Evolutionary conservation across 2,329 filamentous ascomycete genomes (phyloP).

Genomic region (Didymella exigua): DNA sequence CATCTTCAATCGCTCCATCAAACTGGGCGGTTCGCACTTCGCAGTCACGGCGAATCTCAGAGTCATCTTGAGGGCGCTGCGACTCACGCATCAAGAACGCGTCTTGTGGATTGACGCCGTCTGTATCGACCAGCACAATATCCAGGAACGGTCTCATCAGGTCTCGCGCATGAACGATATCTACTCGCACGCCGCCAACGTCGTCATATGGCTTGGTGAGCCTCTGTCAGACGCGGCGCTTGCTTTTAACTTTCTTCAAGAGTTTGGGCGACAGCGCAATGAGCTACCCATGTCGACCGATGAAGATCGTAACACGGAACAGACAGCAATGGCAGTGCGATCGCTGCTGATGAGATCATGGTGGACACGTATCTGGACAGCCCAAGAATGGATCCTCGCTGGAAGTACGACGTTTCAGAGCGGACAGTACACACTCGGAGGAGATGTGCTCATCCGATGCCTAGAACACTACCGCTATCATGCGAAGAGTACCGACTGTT

Average conservation of each 20-base stretch:
- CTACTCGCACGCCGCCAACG: slow-evolving; percentile 4
- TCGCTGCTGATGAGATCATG: slow-evolving; percentile 4
- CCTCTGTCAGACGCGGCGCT: slow-evolving; percentile 3
- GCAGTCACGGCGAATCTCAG: slow-evolving; percentile 11
- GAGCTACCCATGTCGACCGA: neutral
- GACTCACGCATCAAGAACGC: slow-evolving; percentile 1
- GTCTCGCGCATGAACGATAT: slow-evolving; percentile 13
- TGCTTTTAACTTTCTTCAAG: slow-evolving; percentile 3
- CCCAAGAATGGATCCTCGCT: slow-evolving; percentile 12
- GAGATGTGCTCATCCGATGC: slow-evolving; percentile 1
- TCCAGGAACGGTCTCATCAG: slow-evolving; percentile 8
- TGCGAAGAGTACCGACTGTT: slow-evolving; percentile 4
- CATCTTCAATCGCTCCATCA: neutral
- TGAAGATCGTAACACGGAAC: neutral
- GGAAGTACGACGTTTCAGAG: neutral
- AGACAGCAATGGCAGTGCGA: slow-evolving; percentile 5
- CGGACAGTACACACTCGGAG: slow-evolving; percentile 1
- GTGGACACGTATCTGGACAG: slow-evolving; percentile 12
- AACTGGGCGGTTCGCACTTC: neutral
- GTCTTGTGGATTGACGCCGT: slow-evolving; percentile 20
- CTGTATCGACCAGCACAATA: slow-evolving; percentile 19
- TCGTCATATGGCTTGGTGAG: slow-evolving; percentile 11
- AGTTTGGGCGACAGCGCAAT: neutral
- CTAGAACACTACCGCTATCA: slow-evolving; percentile 1
- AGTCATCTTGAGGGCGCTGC: slow-evolving; percentile 10